These are phyloP conservation scores for Trichomonas gallinae DNA, from an alignment of 208 protist genomes.

Conservation along the genomic window DNA sequence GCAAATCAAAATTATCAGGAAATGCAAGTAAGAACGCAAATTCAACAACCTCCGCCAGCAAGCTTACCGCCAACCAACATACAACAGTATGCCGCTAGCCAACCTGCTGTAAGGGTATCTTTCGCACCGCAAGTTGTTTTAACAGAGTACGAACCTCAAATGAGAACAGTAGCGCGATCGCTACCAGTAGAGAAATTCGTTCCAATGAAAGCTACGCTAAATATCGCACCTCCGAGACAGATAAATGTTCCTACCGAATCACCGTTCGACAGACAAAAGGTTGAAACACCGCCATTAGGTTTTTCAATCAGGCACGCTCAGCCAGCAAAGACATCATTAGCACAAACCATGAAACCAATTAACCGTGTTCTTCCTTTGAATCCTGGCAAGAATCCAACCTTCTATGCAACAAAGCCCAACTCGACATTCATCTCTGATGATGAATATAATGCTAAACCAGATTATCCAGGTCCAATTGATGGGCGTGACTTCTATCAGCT, in stretches of 20 bases:
- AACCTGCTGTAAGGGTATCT: not conserved
- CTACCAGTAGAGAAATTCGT: not conserved
- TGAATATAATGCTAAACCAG: not conserved
- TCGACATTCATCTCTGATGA: not conserved
- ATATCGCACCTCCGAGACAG: no score
- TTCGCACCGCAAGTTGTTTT: not conserved
- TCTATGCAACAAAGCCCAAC: not conserved
- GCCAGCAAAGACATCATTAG: not conserved
- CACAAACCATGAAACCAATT: not conserved
- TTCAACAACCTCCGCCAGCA: not conserved
- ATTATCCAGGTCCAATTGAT: not conserved
- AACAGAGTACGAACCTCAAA: not conserved
- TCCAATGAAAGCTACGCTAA: not conserved
- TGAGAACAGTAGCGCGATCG: not conserved
- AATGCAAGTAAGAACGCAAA: not conserved
- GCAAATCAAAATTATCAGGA: not conserved
- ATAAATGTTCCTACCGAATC: not conserved
- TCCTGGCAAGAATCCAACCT: not conserved
- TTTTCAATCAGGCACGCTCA: not conserved
- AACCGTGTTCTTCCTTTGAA: not conserved
- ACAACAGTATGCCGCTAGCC: not conserved
- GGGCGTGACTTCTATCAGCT: not conserved
- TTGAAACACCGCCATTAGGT: not conserved
- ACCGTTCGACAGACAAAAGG: not conserved
- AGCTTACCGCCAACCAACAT: not conserved